A percentile compares a stretch with the other conserved stretches of the same genome.
These are phyloP conservation scores for Trypanosoma boissoni DNA, from an alignment of 208 protist genomes.

Conservation along the genomic window DNA sequence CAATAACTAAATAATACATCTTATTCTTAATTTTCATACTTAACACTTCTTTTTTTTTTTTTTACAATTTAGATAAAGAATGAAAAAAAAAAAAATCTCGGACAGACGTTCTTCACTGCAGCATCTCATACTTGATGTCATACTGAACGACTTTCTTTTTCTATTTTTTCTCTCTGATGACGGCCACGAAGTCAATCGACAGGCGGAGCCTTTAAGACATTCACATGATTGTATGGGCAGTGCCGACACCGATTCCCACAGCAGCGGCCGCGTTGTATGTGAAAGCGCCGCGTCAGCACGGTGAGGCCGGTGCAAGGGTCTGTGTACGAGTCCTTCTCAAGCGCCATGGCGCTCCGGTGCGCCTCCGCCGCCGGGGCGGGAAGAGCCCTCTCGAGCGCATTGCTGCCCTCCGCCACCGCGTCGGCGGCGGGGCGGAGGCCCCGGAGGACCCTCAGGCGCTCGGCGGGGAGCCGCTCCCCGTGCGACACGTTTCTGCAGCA, in stretches of 20 bases:
- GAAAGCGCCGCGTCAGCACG: conserved; percentile 40
- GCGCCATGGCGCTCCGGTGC: conserved; percentile 26
- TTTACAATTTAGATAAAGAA: too few relatives aligned
- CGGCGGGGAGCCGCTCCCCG: too few relatives aligned
- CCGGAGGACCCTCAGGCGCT: neutral
- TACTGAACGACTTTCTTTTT: too few relatives aligned
- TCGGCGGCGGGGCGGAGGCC: neutral
- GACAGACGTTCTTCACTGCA: too few relatives aligned
- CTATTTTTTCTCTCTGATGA: too few relatives aligned
- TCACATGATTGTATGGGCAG: conserved; percentile 53
- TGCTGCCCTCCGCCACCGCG: conserved; percentile 20
- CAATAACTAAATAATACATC: too few relatives aligned
- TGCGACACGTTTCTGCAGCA: too few relatives aligned
- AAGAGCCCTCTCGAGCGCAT: conserved; percentile 28
- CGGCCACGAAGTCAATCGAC: too few relatives aligned
- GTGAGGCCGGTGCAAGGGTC: conserved; percentile 47
- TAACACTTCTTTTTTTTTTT: too few relatives aligned
- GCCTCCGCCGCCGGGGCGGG: conserved; percentile 19
- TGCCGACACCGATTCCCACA: conserved; percentile 49
- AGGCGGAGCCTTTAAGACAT: conserved; percentile 33
- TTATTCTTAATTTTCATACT: too few relatives aligned
- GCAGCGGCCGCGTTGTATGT: conserved; percentile 32
- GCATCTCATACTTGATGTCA: too few relatives aligned
- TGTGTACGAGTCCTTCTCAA: conserved; percentile 36
- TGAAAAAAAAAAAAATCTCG: too few relatives aligned